Conservation (phyloP, 2,329 filamentous ascomycete genomes). For the Fusarium lateritium region DNA sequence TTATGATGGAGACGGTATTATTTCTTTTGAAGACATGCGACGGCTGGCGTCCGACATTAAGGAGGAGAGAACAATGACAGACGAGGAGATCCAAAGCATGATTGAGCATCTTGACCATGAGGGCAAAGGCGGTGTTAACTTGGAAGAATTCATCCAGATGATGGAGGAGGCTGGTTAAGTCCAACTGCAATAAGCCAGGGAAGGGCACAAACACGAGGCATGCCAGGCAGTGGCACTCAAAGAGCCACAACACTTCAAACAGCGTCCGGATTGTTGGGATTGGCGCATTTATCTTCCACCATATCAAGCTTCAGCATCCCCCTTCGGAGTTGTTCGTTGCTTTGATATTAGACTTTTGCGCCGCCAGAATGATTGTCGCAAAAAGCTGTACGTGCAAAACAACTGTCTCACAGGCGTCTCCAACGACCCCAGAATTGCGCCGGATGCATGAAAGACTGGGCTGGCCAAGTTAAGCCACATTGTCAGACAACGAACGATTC, state of each 20-base stretch:
- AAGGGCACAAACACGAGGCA: conserved; percentile 21
- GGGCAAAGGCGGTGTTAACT: conserved; percentile 84
- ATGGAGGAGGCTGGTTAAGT: conserved; percentile 62
- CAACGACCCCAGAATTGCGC: conserved; percentile 3
- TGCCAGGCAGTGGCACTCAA: conserved; percentile 10
- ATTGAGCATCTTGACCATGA: conserved; percentile 98
- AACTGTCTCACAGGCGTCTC: conserved; percentile 9
- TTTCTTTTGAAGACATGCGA: conserved; percentile 89
- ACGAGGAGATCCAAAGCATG: conserved; percentile 95
- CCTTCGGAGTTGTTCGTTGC: conserved; percentile 1
- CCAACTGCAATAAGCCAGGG: conserved; percentile 1
- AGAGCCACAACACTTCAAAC: background rate
- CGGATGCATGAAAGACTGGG: conserved; percentile 6
- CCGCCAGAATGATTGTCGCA: background rate
- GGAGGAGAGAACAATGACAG: conserved; percentile 83
- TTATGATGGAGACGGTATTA: conserved; percentile 90
- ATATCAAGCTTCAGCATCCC: conserved; percentile 4
- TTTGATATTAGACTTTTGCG: background rate
- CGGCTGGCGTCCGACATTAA: conserved; percentile 92
- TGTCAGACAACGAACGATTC: conserved; percentile 8
- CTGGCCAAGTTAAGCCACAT: conserved; percentile 11
- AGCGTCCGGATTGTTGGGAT: conserved; percentile 1
- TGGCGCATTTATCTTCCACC: conserved; percentile 1
- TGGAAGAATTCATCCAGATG: conserved; percentile 79
- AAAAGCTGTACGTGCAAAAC: conserved; percentile 4